Conservation (phyloP, 1,284 basidiomycete species). For the Sporisorium scitamineum region DNA sequence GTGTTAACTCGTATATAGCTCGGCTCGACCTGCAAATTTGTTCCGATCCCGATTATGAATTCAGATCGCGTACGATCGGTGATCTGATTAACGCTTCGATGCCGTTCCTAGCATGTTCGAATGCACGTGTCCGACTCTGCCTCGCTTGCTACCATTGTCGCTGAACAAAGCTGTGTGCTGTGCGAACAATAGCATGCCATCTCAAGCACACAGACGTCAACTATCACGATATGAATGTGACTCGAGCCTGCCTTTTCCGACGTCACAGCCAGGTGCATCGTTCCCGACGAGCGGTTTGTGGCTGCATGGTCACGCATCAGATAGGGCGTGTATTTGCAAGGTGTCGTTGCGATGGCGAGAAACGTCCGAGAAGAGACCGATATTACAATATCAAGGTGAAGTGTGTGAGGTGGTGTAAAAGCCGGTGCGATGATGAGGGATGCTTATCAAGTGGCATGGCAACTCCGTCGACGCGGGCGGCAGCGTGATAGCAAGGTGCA, state of each 20-base stretch:
- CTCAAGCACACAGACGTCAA: background rate
- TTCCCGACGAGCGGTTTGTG: too few relatives aligned
- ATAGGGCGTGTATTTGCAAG: too few relatives aligned
- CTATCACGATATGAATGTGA: too few relatives aligned
- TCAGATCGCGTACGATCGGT: background rate
- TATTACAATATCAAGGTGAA: too few relatives aligned
- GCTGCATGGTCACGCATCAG: too few relatives aligned
- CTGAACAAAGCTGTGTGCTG: background rate
- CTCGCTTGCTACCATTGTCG: too few relatives aligned
- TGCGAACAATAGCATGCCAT: background rate
- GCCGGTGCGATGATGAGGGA: background rate
- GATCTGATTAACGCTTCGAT: background rate
- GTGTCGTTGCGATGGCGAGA: too few relatives aligned
- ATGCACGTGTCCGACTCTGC: too few relatives aligned
- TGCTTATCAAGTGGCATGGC: constrained; percentile 2
- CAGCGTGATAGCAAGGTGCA: background rate
- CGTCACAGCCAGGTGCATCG: too few relatives aligned
- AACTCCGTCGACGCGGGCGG: background rate
- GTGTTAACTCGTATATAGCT: background rate
- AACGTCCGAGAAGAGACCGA: too few relatives aligned
- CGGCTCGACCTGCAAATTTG: background rate
- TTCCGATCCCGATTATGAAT: background rate
- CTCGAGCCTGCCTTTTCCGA: too few relatives aligned
- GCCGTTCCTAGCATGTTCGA: background rate
- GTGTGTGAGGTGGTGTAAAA: too few relatives aligned